Percentiles rank a stretch among this genome's conserved stretches.
Conservation (phyloP, 2,329 filamentous ascomycete species). For the Pseudogymnoascus sp. region DNA sequence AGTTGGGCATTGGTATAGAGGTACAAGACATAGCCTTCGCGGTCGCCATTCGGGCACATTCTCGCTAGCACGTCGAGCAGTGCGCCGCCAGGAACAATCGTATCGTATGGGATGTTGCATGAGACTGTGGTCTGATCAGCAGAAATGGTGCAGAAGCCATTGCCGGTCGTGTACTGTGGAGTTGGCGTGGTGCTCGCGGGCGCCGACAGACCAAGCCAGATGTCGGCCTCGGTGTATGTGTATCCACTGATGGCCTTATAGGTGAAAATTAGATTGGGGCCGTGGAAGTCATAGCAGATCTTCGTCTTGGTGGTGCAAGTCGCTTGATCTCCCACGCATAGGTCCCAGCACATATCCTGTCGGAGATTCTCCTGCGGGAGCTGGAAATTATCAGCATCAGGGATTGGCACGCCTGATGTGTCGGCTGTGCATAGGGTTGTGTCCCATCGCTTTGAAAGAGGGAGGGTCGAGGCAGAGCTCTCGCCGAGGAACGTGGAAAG, state of each 20-base stretch:
- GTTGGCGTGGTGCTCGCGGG: not conserved
- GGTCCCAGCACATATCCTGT: conserved; percentile 3
- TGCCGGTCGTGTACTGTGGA: not conserved
- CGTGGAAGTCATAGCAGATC: conserved; percentile 1
- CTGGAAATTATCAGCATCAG: not conserved
- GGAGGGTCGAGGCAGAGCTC: not conserved
- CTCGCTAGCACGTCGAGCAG: not conserved
- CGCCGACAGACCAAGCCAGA: not conserved
- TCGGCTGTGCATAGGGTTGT: not conserved
- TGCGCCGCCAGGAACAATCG: not conserved
- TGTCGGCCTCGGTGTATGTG: not conserved
- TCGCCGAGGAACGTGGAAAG: not conserved
- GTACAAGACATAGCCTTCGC: not conserved
- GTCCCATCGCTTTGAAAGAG: not conserved
- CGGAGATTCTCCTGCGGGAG: not conserved
- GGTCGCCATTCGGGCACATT: conserved; percentile 1
- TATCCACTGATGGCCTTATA: not conserved
- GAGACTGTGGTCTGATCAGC: not conserved
- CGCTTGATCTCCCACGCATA: conserved; percentile 1
- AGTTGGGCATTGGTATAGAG: not conserved
- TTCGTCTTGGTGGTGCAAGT: not conserved
- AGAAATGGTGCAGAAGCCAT: not conserved
- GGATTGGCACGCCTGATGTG: not conserved
- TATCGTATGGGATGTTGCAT: not conserved
- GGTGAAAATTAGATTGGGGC: conserved; percentile 1